Evolutionary conservation across 148 eudicot genomes (phyloP), one percentile per base, ranked within the genome.

Genomic region (Hydrangea macrophylla): DNA sequence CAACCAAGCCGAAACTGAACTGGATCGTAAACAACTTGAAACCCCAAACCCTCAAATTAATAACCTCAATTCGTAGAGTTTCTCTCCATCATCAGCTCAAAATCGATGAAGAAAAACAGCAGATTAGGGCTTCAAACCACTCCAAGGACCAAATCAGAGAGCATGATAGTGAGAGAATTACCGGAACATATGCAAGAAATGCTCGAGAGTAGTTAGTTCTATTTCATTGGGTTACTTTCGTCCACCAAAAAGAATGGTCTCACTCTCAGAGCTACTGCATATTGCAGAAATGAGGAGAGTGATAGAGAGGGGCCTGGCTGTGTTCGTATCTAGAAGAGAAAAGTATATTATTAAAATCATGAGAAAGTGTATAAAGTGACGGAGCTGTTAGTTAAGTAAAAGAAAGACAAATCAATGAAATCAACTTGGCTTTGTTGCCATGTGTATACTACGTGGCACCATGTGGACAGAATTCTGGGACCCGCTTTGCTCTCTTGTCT

Each of bases 211-310:
- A n/a, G n/a, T n/a, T 33, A 2, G 22, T 8, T 7, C n/a, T 20
- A 66, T 6, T 24, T 23, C 27, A 23, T 7, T 5, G 59, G 59
- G 45, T 24, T 53, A 51, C 6, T 22, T 22, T 24, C 32, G 32
- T 54, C 70, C 60, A 12, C 13, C 10, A 8, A 3, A 51, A 2
- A 15, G 9, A 32, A 51, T 22, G 48, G 48, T 7, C 3, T 1
- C 2, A 23, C n/a, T 12, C 28, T 58, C 42, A 25, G 18, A 44
- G 25, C 48, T 32, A 6, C 58, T 25, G 39, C 15, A 39, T 32
- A 23, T 66, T 54, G 60, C 70, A 66, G 70, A 35, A 23, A 66
- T 53, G 60, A 23, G 7, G 22, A 17, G 45, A 18, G 68, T n/a
- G 32, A 28, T 22, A 32, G 25, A 37, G 17, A 28, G 20, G 51